These are phyloP conservation scores for Plasmopara viticola DNA, from an alignment of 352 stramenopile genomes.

Conservation along the genomic window DNA sequence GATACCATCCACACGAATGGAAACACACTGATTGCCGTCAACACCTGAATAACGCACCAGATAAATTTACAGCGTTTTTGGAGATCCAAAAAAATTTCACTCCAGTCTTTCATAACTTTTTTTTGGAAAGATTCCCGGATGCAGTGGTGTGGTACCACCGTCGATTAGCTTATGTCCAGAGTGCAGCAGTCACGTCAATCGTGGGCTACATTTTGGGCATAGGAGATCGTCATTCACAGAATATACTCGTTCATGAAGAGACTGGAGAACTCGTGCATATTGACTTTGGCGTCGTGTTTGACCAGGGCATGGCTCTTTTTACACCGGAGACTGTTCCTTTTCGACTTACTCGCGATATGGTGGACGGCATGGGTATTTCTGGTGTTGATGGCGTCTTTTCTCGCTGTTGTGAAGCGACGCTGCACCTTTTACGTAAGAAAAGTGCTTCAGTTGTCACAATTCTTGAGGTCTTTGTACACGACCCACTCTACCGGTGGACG, in stretches of 20 bases:
- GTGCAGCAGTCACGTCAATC: constrained; percentile 95
- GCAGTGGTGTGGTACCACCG: constrained; percentile 90
- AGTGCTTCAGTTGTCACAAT: constrained; percentile 95
- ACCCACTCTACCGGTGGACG: constrained; percentile 99
- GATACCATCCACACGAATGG: constrained; percentile 95
- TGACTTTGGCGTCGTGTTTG: constrained; percentile 99
- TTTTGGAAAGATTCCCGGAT: constrained; percentile 96
- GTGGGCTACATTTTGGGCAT: constrained; percentile 95
- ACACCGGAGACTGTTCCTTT: constrained; percentile 99
- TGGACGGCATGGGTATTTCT: constrained; percentile 98
- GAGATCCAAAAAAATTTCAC: constrained; percentile 93
- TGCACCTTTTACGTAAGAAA: constrained; percentile 91
- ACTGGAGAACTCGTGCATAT: constrained; percentile 99
- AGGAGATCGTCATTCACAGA: constrained; percentile 97
- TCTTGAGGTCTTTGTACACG: constrained; percentile 97
- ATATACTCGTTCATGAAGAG: constrained; percentile 97
- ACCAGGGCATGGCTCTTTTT: constrained; percentile 91
- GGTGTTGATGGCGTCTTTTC: constrained; percentile 96
- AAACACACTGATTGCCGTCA: constrained; percentile 73
- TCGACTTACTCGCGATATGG: constrained; percentile 96
- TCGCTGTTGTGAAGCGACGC: constrained; percentile 90
- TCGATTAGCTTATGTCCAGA: constrained; percentile 93
- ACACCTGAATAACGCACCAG: constrained; percentile 62
- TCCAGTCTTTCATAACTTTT: constrained; percentile 97
- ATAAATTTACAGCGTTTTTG: constrained; percentile 82